A percentile compares a stretch with the other conserved stretches of the same genome.
These are phyloP conservation scores for Microcyclosporella mali DNA, from an alignment of 2,329 filamentous ascomycete species.

Conservation along the genomic window DNA sequence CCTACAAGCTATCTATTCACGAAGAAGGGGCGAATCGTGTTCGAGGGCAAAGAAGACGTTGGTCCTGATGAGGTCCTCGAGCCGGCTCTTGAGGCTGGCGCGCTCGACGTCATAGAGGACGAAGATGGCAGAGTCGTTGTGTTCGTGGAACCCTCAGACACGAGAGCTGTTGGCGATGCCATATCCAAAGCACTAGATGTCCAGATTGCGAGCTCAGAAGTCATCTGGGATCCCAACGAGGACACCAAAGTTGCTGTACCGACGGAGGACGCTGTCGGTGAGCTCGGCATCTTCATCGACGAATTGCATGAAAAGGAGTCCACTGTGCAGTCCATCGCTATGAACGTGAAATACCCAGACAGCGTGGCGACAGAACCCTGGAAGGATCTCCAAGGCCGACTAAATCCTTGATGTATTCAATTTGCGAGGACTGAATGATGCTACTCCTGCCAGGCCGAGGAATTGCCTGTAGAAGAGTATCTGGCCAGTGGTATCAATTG, in stretches of 20 bases:
- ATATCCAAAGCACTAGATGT: constrained; percentile 59
- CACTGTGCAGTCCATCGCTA: constrained; percentile 72
- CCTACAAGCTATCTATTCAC: constrained; percentile 81
- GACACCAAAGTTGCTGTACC: constrained; percentile 66
- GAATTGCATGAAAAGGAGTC: constrained; percentile 57
- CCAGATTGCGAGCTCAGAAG: constrained; percentile 67
- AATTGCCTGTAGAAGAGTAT: too few species aligned
- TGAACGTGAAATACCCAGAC: constrained; percentile 52
- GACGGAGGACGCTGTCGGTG: constrained; percentile 49
- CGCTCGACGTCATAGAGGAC: constrained; percentile 64
- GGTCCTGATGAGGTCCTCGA: constrained; percentile 69
- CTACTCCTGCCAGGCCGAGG: too few species aligned
- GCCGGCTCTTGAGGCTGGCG: constrained; percentile 76
- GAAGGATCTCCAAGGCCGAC: constrained; percentile 25
- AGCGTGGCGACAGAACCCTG: constrained; percentile 19
- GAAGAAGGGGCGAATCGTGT: constrained; percentile 67
- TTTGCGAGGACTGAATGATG: too few species aligned
- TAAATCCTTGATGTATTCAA: constrained; percentile 9
- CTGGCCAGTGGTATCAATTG: too few species aligned
- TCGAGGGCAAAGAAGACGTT: constrained; percentile 54
- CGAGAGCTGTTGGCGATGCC: constrained; percentile 57
- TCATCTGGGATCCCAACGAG: constrained; percentile 77
- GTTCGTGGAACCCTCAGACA: constrained; percentile 61
- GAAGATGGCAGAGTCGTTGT: constrained; percentile 65
- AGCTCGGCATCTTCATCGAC: constrained; percentile 55